Conservation (phyloP, 257 asterid genomes). For the Solanum chmielewskii region DNA sequence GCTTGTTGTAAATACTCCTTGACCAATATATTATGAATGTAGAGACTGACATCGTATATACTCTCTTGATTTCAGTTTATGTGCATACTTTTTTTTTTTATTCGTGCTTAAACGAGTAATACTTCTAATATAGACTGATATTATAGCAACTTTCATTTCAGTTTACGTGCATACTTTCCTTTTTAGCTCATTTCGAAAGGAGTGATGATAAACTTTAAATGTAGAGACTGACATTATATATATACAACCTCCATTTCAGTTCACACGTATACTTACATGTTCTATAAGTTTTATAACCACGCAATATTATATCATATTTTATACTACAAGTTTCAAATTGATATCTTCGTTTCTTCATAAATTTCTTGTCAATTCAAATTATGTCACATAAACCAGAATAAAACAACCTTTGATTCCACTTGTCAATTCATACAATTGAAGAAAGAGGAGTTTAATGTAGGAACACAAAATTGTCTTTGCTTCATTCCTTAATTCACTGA, state of each 20-base stretch:
- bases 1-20: neutral
- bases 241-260: neutral
- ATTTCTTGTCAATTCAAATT: neutral
- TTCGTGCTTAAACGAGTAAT: neutral
- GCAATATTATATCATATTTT: neutral
- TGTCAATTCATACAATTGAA: neutral
- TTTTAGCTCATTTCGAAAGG: neutral
- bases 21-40: neutral
- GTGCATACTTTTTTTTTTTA: too few relatives aligned
- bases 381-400: neutral
- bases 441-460: neutral
- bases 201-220: neutral
- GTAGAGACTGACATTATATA: neutral
- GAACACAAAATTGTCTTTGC: neutral
- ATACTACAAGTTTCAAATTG: neutral
- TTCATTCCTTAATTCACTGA: constrained; percentile 4
- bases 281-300: neutral
- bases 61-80: neutral
- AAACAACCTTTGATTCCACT: neutral
- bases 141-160: too few relatives aligned
- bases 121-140: too few relatives aligned
- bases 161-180: neutral
- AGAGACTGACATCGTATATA: neutral
- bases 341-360: neutral
- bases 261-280: neutral